Conservation (phyloP, 176 grass and related monocot genomes). For the Aechmea fasciata region DNA sequence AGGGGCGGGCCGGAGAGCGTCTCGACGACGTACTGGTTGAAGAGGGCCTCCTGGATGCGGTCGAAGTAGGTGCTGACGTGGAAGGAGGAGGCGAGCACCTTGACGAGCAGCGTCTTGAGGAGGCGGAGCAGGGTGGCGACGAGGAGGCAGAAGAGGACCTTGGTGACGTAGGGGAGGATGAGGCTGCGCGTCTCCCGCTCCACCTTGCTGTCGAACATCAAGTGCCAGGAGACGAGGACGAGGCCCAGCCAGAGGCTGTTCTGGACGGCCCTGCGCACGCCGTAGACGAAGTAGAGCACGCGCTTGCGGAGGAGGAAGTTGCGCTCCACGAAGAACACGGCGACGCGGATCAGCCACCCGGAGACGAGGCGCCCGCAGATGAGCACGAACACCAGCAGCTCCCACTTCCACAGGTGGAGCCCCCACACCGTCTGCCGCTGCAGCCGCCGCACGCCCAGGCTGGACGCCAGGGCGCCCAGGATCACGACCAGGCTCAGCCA, state of each 20-base stretch:
- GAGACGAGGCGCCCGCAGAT: slow-evolving; percentile 92
- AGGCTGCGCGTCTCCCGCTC: slow-evolving; percentile 25
- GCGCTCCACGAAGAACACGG: slow-evolving; percentile 80
- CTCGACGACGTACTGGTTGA: slow-evolving; percentile 97
- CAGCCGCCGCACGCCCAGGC: slow-evolving; percentile 33
- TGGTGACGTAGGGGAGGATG: slow-evolving; percentile 73
- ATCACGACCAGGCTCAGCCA: slow-evolving; percentile 74
- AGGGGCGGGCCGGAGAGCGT: slow-evolving; percentile 75
- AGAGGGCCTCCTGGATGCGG: slow-evolving; percentile 81
- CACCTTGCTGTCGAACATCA: slow-evolving; percentile 52
- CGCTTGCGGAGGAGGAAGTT: slow-evolving; percentile 82
- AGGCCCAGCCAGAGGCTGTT: slow-evolving; percentile 88
- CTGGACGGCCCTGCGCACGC: slow-evolving; percentile 65
- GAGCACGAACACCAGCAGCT: slow-evolving; percentile 64
- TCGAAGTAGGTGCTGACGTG: slow-evolving; percentile 99
- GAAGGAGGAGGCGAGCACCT: slow-evolving; percentile 87
- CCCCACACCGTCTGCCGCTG: slow-evolving; percentile 35
- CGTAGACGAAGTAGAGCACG: slow-evolving; percentile 97
- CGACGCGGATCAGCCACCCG: slow-evolving; percentile 64
- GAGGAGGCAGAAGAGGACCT: slow-evolving; percentile 73
- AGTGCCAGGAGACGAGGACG: slow-evolving; percentile 72
- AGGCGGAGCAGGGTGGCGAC: slow-evolving; percentile 69
- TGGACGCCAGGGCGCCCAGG: slow-evolving; percentile 62
- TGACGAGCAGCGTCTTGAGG: slow-evolving; percentile 77
- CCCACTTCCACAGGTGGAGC: slow-evolving; percentile 95